Evolutionary conservation across 768 basidiomycete genomes (phyloP), one percentile per base, ranked within the genome.

Genomic region (Daedaleopsis sinensis): DNA sequence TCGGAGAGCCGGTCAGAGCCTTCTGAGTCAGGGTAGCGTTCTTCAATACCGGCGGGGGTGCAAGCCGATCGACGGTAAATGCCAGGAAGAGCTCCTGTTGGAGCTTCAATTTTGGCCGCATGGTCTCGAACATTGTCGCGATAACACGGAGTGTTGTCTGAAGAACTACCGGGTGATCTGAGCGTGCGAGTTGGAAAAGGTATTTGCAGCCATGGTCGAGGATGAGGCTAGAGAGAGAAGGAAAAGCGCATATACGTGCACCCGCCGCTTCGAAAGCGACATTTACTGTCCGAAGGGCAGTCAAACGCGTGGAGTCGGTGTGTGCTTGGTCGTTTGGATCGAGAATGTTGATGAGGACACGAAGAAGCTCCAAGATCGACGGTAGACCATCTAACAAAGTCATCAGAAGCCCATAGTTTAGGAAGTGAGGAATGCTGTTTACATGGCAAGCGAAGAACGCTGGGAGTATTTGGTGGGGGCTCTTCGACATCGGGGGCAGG

Each of bases 51-150:
- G 65, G 57, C 37, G 74, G 85, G 0, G 88, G 85, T 6, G 91
- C 88, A 18, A 99, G 79, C 15, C 96, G 84, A 73, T 97, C 96
- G 59, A 98, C 89, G 37, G 91, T 91, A 76, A 97, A 98, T 2
- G 95, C 88, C 27, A 99, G 78, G 76, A 95, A 97, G 5, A 99
- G 84, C 69, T 99, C 97, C 68, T 95, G 92, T 68, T 99, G 97
- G 19, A 97, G 79, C 74, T 97, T 98, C 56, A 99, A 80, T 69
- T 94, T 83, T 48, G 81, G 80, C 3, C 91, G 85, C 85, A 96
- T 89, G 2, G 93, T 91, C 59, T 93, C 88, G 68, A 98, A 89
- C 63, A 98, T 82, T 8, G 93, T 94, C 13, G 92, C 87, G 64
- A 93, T 91, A 1, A 91, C 89, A 24, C 96, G 89, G 27, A 99